Percentiles rank a stretch among this genome's conserved stretches.
These are phyloP conservation scores for Ganoderma resinaceum DNA, from an alignment of 1,284 basidiomycete species.

Conservation along the genomic window DNA sequence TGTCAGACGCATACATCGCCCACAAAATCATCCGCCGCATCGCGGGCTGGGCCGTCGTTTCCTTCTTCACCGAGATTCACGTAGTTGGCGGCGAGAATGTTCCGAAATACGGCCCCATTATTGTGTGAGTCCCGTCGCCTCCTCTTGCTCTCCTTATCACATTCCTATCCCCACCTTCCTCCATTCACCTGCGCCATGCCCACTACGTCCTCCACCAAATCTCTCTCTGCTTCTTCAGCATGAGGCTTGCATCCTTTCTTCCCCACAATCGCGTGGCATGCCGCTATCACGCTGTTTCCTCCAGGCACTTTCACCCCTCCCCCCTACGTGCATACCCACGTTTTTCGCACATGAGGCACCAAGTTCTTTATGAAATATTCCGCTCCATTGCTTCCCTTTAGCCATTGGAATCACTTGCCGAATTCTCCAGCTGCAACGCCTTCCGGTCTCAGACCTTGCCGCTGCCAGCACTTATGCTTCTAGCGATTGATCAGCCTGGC, in stretches of 20 bases:
- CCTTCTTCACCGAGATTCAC: slow-evolving; percentile 88
- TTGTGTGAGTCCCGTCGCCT: slow-evolving; percentile 70
- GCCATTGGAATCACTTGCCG: neutral
- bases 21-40: slow-evolving; percentile 73
- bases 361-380: slow-evolving; percentile 2
- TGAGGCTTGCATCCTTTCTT: neutral
- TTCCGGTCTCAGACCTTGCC: neutral
- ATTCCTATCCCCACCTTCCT: neutral
- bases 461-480: slow-evolving; percentile 6
- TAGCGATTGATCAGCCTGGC: neutral
- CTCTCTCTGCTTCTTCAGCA: neutral
- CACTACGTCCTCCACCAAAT: neutral
- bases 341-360: neutral
- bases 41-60: slow-evolving; percentile 76
- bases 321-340: neutral
- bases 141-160: neutral
- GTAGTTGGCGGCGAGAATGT: slow-evolving; percentile 89
- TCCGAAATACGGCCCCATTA: slow-evolving; percentile 83
- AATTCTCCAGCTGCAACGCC: neutral
- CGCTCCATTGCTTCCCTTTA: neutral
- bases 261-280: slow-evolving; percentile 13
- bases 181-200: neutral
- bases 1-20: slow-evolving; percentile 50
- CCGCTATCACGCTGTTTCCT: slow-evolving; percentile 8
- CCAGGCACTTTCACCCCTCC: slow-evolving; percentile 8